A percentile compares a stretch with the other conserved stretches of the same genome.
phyloP scores from a whole-genome alignment of 352 stramenopile species.

The Globisporangium ultimum region DNA sequence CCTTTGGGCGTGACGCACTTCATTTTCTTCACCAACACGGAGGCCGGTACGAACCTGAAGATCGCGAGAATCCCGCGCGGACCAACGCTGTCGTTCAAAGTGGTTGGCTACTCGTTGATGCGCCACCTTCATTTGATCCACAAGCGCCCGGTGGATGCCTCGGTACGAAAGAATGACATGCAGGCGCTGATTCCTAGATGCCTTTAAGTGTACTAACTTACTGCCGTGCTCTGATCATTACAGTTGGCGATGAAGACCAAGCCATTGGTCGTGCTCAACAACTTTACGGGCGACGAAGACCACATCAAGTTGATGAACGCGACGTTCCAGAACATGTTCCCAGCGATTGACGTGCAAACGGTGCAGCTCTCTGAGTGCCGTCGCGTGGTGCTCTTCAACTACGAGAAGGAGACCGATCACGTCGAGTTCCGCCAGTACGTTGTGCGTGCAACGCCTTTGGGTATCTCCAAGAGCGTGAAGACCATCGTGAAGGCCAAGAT shows the following conservation, averaged over 20 bases:
- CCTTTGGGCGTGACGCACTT: constrained; percentile 97
- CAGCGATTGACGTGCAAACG: constrained; percentile 96
- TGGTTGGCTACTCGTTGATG: constrained; percentile 89
- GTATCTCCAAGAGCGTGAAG: constrained; percentile 90
- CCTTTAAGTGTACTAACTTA: no score
- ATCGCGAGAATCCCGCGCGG: constrained; percentile 92
- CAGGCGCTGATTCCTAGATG: neutral
- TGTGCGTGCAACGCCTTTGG: constrained; percentile 93
- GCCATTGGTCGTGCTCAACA: constrained; percentile 98
- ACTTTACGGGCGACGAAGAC: constrained; percentile 92
- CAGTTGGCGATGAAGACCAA: constrained; percentile 82
- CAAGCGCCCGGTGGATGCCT: constrained; percentile 88
- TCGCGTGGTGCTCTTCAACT: constrained; percentile 97
- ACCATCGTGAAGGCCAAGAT: constrained; percentile 92
- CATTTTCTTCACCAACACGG: constrained; percentile 94
- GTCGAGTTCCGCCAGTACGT: constrained; percentile 98
- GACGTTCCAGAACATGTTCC: constrained; percentile 99
- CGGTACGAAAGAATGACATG: constrained; percentile 19
- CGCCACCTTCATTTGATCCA: constrained; percentile 92
- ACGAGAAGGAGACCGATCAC: constrained; percentile 89
- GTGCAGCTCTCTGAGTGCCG: constrained; percentile 94
- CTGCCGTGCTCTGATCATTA: no score
- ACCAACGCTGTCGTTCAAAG: constrained; percentile 94
- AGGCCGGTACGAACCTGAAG: constrained; percentile 92
- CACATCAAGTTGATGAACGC: constrained; percentile 95